Base-by-base conservation (phyloP, 2,329 filamentous ascomycete species). In the Juglanconis sp. region DNA sequence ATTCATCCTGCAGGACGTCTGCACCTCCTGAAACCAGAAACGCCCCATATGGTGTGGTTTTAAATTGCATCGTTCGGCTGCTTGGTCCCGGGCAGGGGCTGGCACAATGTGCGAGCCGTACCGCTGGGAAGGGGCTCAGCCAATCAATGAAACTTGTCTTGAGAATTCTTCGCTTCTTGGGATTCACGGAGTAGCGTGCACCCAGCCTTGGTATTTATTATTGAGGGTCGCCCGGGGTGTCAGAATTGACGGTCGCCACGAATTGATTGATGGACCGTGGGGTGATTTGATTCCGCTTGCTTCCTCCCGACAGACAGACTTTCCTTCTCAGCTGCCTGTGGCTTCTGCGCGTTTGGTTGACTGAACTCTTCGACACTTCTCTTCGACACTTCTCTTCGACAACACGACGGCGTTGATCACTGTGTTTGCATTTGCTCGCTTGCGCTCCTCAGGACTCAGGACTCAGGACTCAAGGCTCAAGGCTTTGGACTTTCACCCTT, bases 31-130 rank as follows among this genome's bases (percentile, higher is more conserved):
- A 62, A 62, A 62, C 57, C 48, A 53, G 48, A 49, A 56, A 52
- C 56, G 56, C 32, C 56, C 60, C 57, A 53, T 62, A 60, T 62
- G 52, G 60, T 46, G 50, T 44, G 60, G 53, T 62, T 46, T 59
- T 47, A 50, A 56, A 56, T 56, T 62, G 44, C 40, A 44, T 42
- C 42, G 47, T 53, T 56, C 60, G 60, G 60, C 40, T 60, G 36
- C 38, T 11, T 48, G 57, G 48, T 36, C 38, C 52, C 38, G 34
- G n/a, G 17, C n/a, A 35, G 49, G 49, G 49, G 34, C 10, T 38
- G 49, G n/a, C 46, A 36, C 49, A 52, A 17, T 32, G 35, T 10
- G 35, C 40, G 56, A 49, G 52, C 60, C 56, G 34, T 54, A 35
- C n/a, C 32, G 42, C 35, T 56, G 52, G 60, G 50, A 36, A 38